A percentile compares a stretch with the other conserved stretches of the same genome.
phyloP scores from a whole-genome alignment of 2,329 filamentous ascomycete species.

The Plenodomus lindquistii region DNA sequence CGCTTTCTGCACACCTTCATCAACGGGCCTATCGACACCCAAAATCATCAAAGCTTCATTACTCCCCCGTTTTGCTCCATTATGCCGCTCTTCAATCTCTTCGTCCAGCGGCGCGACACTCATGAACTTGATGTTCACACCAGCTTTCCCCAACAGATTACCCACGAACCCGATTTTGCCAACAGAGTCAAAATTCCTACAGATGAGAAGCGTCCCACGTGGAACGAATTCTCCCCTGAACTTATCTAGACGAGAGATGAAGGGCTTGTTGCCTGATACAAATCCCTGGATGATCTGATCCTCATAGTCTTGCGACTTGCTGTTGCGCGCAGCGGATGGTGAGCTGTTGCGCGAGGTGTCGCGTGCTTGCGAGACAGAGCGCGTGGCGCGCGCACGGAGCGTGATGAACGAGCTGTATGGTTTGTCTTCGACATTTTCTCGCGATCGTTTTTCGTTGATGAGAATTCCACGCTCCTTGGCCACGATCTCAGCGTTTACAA shows the following conservation, averaged over 20 bases:
- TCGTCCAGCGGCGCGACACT: slow-evolving; percentile 65
- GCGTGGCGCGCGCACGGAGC: slow-evolving; percentile 59
- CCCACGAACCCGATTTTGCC: slow-evolving; percentile 84
- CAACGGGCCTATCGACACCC: slow-evolving; percentile 69
- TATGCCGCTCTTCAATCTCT: slow-evolving; percentile 31
- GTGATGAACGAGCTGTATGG: slow-evolving; percentile 74
- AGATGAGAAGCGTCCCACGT: slow-evolving; percentile 73
- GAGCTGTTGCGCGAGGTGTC: slow-evolving; percentile 30
- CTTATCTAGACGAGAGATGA: slow-evolving; percentile 72
- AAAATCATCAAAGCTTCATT: slow-evolving; percentile 83
- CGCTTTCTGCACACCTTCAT: slow-evolving; percentile 56
- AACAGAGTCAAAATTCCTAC: slow-evolving; percentile 79
- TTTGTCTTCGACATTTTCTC: slow-evolving; percentile 62
- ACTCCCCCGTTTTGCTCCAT: slow-evolving; percentile 26
- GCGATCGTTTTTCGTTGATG: slow-evolving; percentile 72
- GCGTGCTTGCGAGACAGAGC: slow-evolving; percentile 39
- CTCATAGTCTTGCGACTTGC: slow-evolving; percentile 22
- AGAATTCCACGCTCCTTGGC: slow-evolving; percentile 77
- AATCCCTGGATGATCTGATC: slow-evolving; percentile 68
- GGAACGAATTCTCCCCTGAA: slow-evolving; percentile 76
- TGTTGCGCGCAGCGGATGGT: slow-evolving; percentile 25
- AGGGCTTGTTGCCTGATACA: slow-evolving; percentile 64
- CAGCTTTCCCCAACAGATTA: slow-evolving; percentile 67
- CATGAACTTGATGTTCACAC: slow-evolving; percentile 82
- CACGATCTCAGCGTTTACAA: slow-evolving; percentile 77